Evolutionary conservation across 148 eudicot species (phyloP).

Genomic region (Fagopyrum tataricum): DNA sequence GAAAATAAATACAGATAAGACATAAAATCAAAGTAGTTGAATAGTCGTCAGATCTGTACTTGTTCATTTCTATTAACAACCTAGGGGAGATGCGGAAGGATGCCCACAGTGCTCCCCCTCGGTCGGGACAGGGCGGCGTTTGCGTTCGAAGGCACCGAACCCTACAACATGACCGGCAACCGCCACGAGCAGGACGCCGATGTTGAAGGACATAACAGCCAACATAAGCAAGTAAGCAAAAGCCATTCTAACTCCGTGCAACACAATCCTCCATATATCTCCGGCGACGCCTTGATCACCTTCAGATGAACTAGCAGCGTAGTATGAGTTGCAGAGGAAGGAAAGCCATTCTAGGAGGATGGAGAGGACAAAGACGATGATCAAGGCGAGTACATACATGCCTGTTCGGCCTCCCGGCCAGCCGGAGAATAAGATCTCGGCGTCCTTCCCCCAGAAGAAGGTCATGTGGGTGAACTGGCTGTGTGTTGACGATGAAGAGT

Average conservation of each 20-base stretch:
- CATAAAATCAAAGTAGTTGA: too few relatives aligned
- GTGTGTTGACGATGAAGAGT: background rate
- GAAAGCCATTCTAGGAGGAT: constrained; percentile 9
- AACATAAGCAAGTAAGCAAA: constrained; percentile 29
- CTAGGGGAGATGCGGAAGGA: background rate
- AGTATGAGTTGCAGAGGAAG: background rate
- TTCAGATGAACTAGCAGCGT: background rate
- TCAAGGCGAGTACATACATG: constrained; percentile 18
- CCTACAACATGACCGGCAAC: constrained; percentile 23
- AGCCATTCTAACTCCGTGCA: constrained; percentile 25
- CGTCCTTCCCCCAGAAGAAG: constrained; percentile 26
- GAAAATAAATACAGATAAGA: too few relatives aligned
- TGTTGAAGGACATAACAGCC: constrained; percentile 27
- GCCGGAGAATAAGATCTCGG: constrained; percentile 16
- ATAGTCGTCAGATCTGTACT: too few relatives aligned
- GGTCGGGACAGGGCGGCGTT: background rate
- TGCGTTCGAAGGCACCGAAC: constrained; percentile 3
- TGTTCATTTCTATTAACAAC: background rate
- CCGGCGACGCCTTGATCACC: background rate
- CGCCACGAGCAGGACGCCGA: constrained; percentile 20
- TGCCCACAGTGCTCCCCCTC: background rate
- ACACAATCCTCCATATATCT: constrained; percentile 8
- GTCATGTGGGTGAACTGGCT: constrained; percentile 10
- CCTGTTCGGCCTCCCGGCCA: constrained; percentile 18
- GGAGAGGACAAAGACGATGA: constrained; percentile 15